A percentile compares a stretch with the other conserved stretches of the same genome.
phyloP scores from a whole-genome alignment of 768 basidiomycete species.

The Tricholoma sp. region DNA sequence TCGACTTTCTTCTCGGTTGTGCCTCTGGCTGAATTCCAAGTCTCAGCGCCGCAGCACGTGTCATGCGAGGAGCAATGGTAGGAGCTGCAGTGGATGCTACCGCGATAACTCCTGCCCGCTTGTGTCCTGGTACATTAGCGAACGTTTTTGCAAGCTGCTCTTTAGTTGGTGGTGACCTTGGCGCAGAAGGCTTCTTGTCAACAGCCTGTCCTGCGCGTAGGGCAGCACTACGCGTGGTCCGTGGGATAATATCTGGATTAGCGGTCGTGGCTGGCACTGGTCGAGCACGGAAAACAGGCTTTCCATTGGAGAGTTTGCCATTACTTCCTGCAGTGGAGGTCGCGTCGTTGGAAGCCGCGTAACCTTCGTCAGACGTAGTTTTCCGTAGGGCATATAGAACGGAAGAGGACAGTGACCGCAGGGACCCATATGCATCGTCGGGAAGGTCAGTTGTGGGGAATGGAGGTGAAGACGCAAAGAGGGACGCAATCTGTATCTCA shows the following conservation, averaged over 20 bases:
- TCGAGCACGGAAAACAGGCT: conserved; percentile 60
- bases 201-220: conserved; percentile 58
- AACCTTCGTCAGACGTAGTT: conserved; percentile 36
- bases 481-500: conserved; percentile 70
- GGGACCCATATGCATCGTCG: conserved; percentile 28
- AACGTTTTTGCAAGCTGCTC: conserved; percentile 63
- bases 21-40: conserved; percentile 45
- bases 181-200: conserved; percentile 36
- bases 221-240: conserved; percentile 69
- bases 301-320: conserved; percentile 36
- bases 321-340: conserved; percentile 38
- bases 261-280: conserved; percentile 55
- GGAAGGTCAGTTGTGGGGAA: conserved; percentile 69
- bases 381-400: conserved; percentile 39
- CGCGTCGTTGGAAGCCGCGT: conserved; percentile 36
- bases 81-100: conserved; percentile 79
- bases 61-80: conserved; percentile 66
- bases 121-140: conserved; percentile 78
- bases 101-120: conserved; percentile 57
- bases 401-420: conserved; percentile 43
- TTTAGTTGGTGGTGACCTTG: conserved; percentile 53
- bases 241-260: conserved; percentile 69
- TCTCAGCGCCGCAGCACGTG: conserved; percentile 67
- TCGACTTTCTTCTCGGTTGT: conserved; percentile 33
- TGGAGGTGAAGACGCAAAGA: conserved; percentile 81